Percentiles rank a stretch among this genome's conserved stretches.
phyloP scores from a whole-genome alignment of 2,329 filamentous ascomycete species.

The Trichoderma cornu-damae region DNA sequence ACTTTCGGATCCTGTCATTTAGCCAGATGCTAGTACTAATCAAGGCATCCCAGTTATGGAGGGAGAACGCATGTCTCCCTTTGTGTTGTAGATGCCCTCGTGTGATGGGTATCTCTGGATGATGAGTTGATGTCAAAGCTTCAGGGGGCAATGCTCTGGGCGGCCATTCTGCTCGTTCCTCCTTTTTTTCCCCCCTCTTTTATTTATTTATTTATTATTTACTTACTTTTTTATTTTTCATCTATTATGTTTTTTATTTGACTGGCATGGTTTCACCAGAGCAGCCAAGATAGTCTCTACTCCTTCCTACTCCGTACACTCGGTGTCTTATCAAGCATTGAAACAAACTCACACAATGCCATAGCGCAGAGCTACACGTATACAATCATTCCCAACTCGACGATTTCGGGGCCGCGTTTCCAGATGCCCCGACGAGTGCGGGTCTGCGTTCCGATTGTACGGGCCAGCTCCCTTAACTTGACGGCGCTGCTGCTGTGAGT shows the following conservation, averaged over 20 bases:
- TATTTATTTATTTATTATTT: too few species aligned
- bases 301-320: too few species aligned
- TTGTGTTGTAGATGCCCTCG: not conserved
- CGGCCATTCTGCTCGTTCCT: not conserved
- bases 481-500: not conserved
- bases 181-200: not conserved
- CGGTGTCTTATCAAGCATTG: not conserved
- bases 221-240: too few species aligned
- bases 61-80: not conserved
- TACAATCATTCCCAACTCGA: constrained; percentile 19
- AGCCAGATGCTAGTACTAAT: not conserved
- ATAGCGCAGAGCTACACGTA: constrained; percentile 7
- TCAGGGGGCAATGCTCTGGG: not conserved
- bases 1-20: not conserved
- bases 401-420: not conserved
- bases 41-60: not conserved
- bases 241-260: too few species aligned
- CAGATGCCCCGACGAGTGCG: not conserved
- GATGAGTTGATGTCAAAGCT: not conserved
- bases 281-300: not conserved
- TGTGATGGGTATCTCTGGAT: not conserved
- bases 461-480: not conserved
- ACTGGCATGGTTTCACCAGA: constrained; percentile 22
- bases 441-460: constrained; percentile 6
- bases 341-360: not conserved